Evolutionary conservation across 2,329 filamentous ascomycete species (phyloP).

Genomic region (Colletotrichum caudatum): DNA sequence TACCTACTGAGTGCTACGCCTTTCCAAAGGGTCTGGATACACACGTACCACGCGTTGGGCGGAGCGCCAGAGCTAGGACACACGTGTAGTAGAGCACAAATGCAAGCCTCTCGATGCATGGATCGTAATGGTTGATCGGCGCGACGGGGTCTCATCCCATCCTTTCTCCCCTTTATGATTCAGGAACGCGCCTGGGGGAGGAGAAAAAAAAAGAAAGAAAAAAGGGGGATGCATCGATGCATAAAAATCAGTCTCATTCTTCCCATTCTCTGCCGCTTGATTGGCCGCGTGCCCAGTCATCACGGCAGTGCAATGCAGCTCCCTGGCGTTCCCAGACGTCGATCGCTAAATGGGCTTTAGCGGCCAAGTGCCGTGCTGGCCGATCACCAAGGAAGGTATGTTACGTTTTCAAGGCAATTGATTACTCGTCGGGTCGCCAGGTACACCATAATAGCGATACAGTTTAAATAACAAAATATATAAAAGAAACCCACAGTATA

Average conservation of each 20-base stretch:
- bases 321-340: conserved; percentile 5
- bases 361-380: conserved; percentile 7
- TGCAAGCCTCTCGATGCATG: background rate
- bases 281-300: conserved; percentile 15
- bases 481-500: too few relatives aligned
- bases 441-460: too few relatives aligned
- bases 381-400: too few relatives aligned
- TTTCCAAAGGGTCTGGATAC: background rate
- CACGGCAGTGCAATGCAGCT: conserved; percentile 26
- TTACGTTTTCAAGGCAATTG: too few relatives aligned
- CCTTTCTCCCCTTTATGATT: background rate
- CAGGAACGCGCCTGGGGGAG: background rate
- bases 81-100: background rate
- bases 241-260: conserved; percentile 17
- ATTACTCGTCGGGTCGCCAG: too few relatives aligned
- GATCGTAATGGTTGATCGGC: conserved; percentile 17
- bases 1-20: background rate
- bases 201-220: too few relatives aligned
- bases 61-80: background rate
- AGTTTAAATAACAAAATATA: too few relatives aligned
- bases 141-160: background rate
- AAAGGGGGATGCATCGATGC: conserved; percentile 22
- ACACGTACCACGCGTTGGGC: background rate
- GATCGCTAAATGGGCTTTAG: conserved; percentile 17
- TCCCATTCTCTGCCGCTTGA: background rate